Percentiles rank a stretch among this genome's conserved stretches.
Evolutionary conservation across 352 stramenopile genomes (phyloP).

Genomic region (Phytopythium oedochilum): DNA sequence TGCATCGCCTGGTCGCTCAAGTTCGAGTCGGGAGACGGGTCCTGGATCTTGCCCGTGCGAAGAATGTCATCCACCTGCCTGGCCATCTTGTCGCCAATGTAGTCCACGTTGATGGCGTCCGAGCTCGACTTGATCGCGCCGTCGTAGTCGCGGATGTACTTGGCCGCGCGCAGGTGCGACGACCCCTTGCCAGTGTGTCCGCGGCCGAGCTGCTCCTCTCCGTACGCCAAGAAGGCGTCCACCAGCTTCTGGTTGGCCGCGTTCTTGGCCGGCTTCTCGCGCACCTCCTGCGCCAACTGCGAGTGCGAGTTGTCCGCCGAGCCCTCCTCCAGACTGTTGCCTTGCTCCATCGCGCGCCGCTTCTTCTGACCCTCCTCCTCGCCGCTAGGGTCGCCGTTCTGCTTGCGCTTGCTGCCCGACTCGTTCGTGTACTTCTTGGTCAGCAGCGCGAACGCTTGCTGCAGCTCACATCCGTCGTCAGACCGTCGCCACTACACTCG

Average conservation of each 20-base stretch:
- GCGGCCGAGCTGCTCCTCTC: constrained; percentile 42
- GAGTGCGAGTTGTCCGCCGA: constrained; percentile 55
- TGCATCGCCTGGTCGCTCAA: constrained; percentile 41
- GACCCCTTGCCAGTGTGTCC: constrained; percentile 76
- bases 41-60: constrained; percentile 40
- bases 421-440: constrained; percentile 3
- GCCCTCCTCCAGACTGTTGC: constrained; percentile 16
- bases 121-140: constrained; percentile 35
- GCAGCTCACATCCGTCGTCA: neutral
- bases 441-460: neutral
- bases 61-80: constrained; percentile 59
- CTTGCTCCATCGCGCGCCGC: neutral
- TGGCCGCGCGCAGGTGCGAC: constrained; percentile 59
- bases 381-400: constrained; percentile 3
- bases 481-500: too few relatives aligned
- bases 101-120: constrained; percentile 36
- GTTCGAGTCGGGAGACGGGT: constrained; percentile 40
- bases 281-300: constrained; percentile 47
- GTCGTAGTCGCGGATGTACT: constrained; percentile 48
- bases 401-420: constrained; percentile 5
- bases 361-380: constrained; percentile 8
- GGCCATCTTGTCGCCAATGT: constrained; percentile 56
- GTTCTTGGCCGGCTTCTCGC: constrained; percentile 32
- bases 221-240: constrained; percentile 65
- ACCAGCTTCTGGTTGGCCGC: constrained; percentile 71